phyloP scores from a whole-genome alignment of 208 protist genomes.

The Balamuthia mandrillaris region DNA sequence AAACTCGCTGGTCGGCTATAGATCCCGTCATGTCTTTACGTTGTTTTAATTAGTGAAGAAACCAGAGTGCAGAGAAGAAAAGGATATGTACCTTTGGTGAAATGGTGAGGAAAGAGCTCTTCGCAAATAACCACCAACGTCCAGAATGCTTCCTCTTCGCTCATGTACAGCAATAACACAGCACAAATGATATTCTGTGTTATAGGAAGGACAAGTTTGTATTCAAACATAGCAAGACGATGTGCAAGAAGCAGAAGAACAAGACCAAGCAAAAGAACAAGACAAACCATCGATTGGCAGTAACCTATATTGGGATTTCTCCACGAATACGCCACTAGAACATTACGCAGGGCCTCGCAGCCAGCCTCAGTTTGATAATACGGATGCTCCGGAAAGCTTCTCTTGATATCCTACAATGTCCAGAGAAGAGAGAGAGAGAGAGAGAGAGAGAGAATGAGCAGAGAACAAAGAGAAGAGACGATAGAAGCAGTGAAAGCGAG shows the following conservation, averaged over 20 bases:
- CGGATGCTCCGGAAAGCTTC: conserved; percentile 57
- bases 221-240: not conserved
- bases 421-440: not conserved
- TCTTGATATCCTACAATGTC: conserved; percentile 41
- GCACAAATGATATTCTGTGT: conserved; percentile 26
- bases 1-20: conserved; percentile 9
- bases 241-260: not conserved
- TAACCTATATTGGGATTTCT: conserved; percentile 16
- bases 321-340: conserved; percentile 54
- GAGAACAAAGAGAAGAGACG: not conserved
- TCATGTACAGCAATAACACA: conserved; percentile 16
- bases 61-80: not conserved
- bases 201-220: not conserved
- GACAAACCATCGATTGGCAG: conserved; percentile 35
- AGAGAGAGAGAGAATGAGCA: not conserved
- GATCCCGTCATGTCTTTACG: conserved; percentile 28
- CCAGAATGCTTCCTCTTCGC: conserved; percentile 28
- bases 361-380: conserved; percentile 44
- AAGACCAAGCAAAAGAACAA: not conserved
- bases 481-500: not conserved
- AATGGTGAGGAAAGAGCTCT: conserved; percentile 28
- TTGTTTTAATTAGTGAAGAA: not conserved
- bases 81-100: not conserved
- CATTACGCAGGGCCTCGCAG: conserved; percentile 32
- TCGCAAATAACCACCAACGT: not conserved